phyloP scores from a whole-genome alignment of 2,329 filamentous ascomycete species.

The Dactylellina haptotyla region DNA sequence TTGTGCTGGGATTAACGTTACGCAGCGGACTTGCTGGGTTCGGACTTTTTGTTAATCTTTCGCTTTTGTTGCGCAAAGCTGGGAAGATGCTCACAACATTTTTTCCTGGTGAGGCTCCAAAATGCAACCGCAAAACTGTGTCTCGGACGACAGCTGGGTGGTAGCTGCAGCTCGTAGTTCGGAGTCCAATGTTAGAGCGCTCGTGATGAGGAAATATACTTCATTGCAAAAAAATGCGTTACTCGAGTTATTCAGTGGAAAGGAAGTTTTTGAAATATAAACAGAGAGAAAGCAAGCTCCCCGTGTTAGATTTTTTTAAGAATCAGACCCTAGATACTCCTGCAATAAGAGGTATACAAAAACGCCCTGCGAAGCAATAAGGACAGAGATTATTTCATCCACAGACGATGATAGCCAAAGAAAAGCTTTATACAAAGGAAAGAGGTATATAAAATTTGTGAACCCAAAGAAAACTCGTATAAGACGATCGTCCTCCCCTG shows the following conservation, averaged over 20 bases:
- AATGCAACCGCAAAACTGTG: too few relatives aligned
- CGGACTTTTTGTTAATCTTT: background rate
- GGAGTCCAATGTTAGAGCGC: background rate
- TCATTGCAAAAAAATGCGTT: too few relatives aligned
- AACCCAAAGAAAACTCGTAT: slow-evolving; percentile 7
- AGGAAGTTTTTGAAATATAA: background rate
- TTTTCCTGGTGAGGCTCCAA: too few relatives aligned
- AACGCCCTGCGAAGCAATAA: slow-evolving; percentile 1
- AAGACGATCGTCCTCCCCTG: slow-evolving; percentile 7
- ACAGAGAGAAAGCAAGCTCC: background rate
- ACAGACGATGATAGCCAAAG: background rate
- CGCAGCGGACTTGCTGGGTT: too few relatives aligned
- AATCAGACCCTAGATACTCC: slow-evolving; percentile 11
- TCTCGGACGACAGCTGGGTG: too few relatives aligned
- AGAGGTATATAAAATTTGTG: background rate
- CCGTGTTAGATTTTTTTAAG: slow-evolving; percentile 12
- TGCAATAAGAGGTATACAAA: slow-evolving; percentile 6
- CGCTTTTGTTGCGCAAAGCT: too few relatives aligned
- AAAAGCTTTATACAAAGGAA: slow-evolving; percentile 45
- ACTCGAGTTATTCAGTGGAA: too few relatives aligned
- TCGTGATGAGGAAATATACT: too few relatives aligned
- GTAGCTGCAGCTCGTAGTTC: background rate
- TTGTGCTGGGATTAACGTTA: too few relatives aligned
- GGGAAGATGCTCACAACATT: background rate
- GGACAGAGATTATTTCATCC: slow-evolving; percentile 15